Evolutionary conservation across 2,329 filamentous ascomycete genomes (phyloP).

Genomic region (Fusarium tuaranense): DNA sequence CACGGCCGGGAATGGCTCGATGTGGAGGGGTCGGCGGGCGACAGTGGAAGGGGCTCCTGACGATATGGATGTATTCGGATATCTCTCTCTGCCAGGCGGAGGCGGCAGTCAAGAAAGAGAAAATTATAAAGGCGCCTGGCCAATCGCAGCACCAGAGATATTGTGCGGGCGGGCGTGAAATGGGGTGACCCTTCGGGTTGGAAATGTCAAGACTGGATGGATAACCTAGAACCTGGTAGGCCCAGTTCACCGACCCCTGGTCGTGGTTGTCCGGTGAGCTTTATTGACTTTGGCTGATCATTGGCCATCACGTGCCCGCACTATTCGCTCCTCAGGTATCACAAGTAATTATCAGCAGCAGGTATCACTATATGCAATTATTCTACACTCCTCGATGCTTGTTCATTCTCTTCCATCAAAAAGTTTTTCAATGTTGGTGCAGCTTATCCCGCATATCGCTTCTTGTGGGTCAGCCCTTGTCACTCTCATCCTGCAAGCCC

Average conservation of each 20-base stretch:
- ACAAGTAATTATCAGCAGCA: not conserved
- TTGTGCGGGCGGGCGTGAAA: slow-evolving; percentile 39
- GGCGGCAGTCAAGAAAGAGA: slow-evolving; percentile 30
- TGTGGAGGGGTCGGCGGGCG: slow-evolving; percentile 23
- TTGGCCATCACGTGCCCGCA: slow-evolving; percentile 16
- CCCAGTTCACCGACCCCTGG: slow-evolving; percentile 22
- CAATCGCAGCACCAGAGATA: slow-evolving; percentile 44
- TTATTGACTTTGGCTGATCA: slow-evolving; percentile 22
- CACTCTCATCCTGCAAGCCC: not conserved
- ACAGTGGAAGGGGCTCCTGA: slow-evolving; percentile 9
- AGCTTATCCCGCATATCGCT: not conserved
- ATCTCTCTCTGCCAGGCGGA: slow-evolving; percentile 23
- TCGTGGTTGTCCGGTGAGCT: slow-evolving; percentile 36
- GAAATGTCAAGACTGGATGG: slow-evolving; percentile 29
- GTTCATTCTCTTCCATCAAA: not conserved
- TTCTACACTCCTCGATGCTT: not conserved
- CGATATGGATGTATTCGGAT: slow-evolving; percentile 21
- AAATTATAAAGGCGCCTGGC: slow-evolving; percentile 21
- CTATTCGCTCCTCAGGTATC: not conserved
- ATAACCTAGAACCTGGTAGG: slow-evolving; percentile 19
- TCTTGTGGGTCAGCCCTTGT: not conserved
- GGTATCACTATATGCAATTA: not conserved
- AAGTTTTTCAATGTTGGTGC: not conserved
- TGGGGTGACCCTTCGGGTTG: slow-evolving; percentile 41
- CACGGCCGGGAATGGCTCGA: slow-evolving; percentile 34